A percentile compares a stretch with the other conserved stretches of the same genome.
phyloP scores from a whole-genome alignment of 192 early-diverging fungal genomes.

The Entomortierella parvispora region DNA sequence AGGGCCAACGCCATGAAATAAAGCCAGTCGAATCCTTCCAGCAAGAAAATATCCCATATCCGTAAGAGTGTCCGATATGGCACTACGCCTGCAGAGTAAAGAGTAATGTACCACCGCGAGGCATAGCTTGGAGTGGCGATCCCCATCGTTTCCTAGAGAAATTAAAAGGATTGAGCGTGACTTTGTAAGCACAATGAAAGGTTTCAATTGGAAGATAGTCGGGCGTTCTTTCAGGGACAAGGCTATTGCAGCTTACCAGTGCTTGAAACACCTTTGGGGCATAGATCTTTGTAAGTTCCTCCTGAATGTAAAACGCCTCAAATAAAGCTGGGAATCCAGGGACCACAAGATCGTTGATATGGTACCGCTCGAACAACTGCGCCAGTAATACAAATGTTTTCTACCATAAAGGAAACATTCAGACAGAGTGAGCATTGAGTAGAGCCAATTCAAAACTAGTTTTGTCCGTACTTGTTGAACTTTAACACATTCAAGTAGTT shows the following conservation, averaged over 20 bases:
- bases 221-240: too few species aligned
- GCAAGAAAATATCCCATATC: conserved; percentile 64
- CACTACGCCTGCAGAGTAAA: conserved; percentile 64
- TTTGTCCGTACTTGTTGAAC: neutral
- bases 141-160: conserved; percentile 55
- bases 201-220: too few species aligned
- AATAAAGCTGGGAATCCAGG: conserved; percentile 66
- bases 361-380: conserved; percentile 59
- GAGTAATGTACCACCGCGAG: conserved; percentile 69
- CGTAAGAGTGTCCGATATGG: conserved; percentile 60
- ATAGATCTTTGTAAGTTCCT: conserved; percentile 57
- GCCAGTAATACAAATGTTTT: conserved; percentile 62
- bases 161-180: neutral
- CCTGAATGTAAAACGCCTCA: conserved; percentile 67
- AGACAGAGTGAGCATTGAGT: too few species aligned
- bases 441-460: too few species aligned
- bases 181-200: too few species aligned
- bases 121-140: conserved; percentile 62
- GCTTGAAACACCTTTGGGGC: conserved; percentile 56
- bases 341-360: conserved; percentile 60
- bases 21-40: conserved; percentile 64
- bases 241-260: conserved; percentile 53
- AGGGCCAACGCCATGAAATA: conserved; percentile 62
- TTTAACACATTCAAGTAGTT: neutral
- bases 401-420: conserved; percentile 26